Evolutionary conservation across 1,284 basidiomycete genomes (phyloP).

Genomic region (Phaffia rhodozyma): DNA sequence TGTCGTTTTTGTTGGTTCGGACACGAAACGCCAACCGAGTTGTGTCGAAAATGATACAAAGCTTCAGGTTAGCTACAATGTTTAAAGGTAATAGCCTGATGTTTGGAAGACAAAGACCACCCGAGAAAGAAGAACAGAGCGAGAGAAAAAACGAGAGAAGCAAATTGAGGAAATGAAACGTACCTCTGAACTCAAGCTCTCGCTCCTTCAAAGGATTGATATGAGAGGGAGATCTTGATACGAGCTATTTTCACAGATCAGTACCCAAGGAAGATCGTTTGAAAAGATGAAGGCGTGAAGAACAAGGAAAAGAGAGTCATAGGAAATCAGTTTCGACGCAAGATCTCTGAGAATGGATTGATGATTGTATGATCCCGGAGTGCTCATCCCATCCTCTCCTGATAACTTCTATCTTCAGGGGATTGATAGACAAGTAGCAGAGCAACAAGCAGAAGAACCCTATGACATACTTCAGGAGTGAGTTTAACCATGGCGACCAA

Average conservation of each 20-base stretch:
- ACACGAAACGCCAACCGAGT: conserved; percentile 28
- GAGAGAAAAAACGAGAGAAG: neutral
- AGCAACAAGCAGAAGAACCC: neutral
- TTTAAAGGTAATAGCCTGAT: conserved; percentile 3
- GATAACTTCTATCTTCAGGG: neutral
- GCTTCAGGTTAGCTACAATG: conserved; percentile 15
- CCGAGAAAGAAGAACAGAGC: conserved; percentile 1
- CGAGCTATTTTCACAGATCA: conserved; percentile 24
- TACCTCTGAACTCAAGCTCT: conserved; percentile 86
- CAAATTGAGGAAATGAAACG: conserved; percentile 25
- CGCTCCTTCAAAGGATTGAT: conserved; percentile 87
- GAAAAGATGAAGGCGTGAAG: neutral
- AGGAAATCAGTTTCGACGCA: neutral
- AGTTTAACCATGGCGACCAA: conserved; percentile 30
- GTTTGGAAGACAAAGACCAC: neutral
- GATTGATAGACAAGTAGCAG: neutral
- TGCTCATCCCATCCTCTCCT: neutral
- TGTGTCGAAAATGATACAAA: conserved; percentile 21
- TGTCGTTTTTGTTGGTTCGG: neutral
- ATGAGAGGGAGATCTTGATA: conserved; percentile 38
- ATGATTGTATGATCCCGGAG: neutral
- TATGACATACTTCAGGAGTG: conserved; percentile 35
- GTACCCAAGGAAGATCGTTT: neutral
- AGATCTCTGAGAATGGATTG: neutral
- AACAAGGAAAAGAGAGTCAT: conserved; percentile 3